These are phyloP conservation scores for Friedmanniomyces simplex DNA, from an alignment of 495 filamentous ascomycete genomes.

Conservation along the genomic window DNA sequence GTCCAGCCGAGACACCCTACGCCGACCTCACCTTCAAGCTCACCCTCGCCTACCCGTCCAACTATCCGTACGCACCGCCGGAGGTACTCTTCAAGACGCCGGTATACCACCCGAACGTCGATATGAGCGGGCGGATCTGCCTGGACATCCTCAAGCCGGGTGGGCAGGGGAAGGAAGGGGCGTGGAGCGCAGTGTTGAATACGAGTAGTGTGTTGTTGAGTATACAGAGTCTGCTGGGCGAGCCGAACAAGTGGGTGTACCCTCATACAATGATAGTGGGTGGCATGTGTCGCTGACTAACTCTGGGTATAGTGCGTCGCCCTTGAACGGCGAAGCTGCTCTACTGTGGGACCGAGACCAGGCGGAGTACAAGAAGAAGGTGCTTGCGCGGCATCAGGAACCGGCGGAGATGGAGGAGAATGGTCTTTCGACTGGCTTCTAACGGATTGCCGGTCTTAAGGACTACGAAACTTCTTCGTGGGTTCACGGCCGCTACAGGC, in stretches of 20 bases:
- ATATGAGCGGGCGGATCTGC: slow-evolving; percentile 34
- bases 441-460: background rate
- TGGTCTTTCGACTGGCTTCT: slow-evolving; percentile 1
- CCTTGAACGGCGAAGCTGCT: slow-evolving; percentile 90
- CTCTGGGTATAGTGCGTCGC: slow-evolving; percentile 57
- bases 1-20: slow-evolving; percentile 86
- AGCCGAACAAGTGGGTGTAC: slow-evolving; percentile 77
- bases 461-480: background rate
- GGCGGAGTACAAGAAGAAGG: slow-evolving; percentile 70
- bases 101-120: slow-evolving; percentile 38
- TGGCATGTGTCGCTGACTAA: background rate
- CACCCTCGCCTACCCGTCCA: slow-evolving; percentile 77
- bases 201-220: slow-evolving; percentile 86
- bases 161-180: slow-evolving; percentile 43
- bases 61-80: slow-evolving; percentile 89
- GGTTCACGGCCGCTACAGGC: background rate
- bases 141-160: slow-evolving; percentile 77
- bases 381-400: slow-evolving; percentile 54
- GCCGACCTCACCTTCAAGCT: slow-evolving; percentile 85
- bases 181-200: slow-evolving; percentile 95
- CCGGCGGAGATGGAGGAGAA: slow-evolving; percentile 19
- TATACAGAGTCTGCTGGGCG: slow-evolving; percentile 87
- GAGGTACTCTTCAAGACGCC: slow-evolving; percentile 57
- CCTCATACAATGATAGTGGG: background rate
- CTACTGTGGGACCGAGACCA: slow-evolving; percentile 90